Conservation (phyloP, 345 rosid species). For the Citrus hindsii region DNA sequence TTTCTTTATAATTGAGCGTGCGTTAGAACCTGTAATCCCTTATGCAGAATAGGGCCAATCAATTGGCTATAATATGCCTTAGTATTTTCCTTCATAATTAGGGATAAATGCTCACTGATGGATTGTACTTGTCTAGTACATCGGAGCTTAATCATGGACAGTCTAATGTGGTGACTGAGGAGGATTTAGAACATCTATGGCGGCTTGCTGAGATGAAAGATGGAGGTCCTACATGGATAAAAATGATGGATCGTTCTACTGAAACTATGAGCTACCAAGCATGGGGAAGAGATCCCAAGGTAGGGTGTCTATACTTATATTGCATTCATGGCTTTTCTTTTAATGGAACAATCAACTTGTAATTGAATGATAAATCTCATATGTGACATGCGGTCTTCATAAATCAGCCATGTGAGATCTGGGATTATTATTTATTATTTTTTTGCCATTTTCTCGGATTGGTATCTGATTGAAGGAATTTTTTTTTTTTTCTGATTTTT, state of each 20-base stretch:
- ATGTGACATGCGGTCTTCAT: not conserved
- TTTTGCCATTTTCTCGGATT: not conserved
- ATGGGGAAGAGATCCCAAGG: constrained; percentile 74
- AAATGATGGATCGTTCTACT: constrained; percentile 71
- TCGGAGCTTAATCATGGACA: constrained; percentile 30
- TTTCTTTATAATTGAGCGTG: not conserved
- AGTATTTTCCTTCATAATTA: not conserved
- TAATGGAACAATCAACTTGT: not conserved
- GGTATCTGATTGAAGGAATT: constrained; percentile 1
- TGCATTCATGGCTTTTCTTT: not conserved
- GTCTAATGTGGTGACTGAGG: constrained; percentile 47
- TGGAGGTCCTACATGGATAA: constrained; percentile 70
- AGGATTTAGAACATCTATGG: constrained; percentile 59
- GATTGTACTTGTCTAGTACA: constrained; percentile 24
- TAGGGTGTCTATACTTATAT: constrained; percentile 3
- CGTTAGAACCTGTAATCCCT: not conserved
- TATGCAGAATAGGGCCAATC: not conserved
- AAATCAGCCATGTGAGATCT: not conserved
- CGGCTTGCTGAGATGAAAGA: constrained; percentile 67
- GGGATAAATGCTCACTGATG: not conserved
- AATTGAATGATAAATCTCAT: not conserved
- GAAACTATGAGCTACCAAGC: constrained; percentile 67
- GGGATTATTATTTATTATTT: not conserved
- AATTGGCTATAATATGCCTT: not conserved
- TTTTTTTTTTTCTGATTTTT: not conserved